Conservation (phyloP, 345 rosid species). For the Sonneratia caseolaris region DNA sequence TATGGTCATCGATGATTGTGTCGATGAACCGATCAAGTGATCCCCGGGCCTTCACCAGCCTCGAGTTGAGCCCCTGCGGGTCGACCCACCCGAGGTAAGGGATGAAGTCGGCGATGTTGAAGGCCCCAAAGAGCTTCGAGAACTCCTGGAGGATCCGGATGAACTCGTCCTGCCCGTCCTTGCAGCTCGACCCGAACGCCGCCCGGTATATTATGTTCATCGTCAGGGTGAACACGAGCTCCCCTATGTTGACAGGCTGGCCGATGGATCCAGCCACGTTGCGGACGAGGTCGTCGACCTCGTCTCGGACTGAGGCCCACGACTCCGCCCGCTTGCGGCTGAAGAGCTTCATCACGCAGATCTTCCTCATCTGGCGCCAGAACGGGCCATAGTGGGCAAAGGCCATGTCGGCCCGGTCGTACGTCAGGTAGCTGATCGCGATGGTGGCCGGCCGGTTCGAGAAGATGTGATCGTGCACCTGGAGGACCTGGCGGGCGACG, state of each 20-base stretch:
- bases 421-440: constrained; percentile 62
- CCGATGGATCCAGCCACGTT: constrained; percentile 31
- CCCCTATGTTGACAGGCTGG: constrained; percentile 48
- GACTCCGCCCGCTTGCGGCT: constrained; percentile 81
- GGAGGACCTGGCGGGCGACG: constrained; percentile 61
- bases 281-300: constrained; percentile 40
- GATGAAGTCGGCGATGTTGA: constrained; percentile 61
- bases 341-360: constrained; percentile 71
- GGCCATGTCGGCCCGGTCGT: constrained; percentile 84
- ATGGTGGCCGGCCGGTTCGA: constrained; percentile 66
- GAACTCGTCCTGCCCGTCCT: constrained; percentile 61
- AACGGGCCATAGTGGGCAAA: constrained; percentile 89
- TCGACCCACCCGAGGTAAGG: constrained; percentile 68
- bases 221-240: constrained; percentile 53
- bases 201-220: constrained; percentile 66
- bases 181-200: constrained; percentile 62
- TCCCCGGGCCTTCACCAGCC: constrained; percentile 51
- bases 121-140: constrained; percentile 82
- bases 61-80: constrained; percentile 30
- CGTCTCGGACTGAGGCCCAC: constrained; percentile 82
- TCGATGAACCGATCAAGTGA: constrained; percentile 70
- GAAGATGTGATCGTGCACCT: constrained; percentile 54
- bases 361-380: constrained; percentile 88
- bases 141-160: constrained; percentile 71
- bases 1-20: constrained; percentile 58